These are phyloP conservation scores for Pseudisothecium myosuroides DNA, from an alignment of 225 moss, liverwort and hornwort genomes.

Conservation along the genomic window DNA sequence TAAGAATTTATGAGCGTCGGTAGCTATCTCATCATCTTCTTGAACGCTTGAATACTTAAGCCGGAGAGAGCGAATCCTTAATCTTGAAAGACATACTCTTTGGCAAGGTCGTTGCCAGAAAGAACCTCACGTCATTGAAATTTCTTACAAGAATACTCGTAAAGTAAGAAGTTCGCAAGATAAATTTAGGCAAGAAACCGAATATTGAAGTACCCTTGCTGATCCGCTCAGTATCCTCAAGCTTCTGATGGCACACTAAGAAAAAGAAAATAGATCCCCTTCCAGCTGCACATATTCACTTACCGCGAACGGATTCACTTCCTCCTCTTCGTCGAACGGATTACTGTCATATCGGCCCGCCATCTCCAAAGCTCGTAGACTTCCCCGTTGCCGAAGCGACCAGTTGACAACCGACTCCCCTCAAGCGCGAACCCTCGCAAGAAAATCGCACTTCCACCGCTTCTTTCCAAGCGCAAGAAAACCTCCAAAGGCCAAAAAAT, in stretches of 20 bases:
- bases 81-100: not conserved
- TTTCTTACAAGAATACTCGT: not conserved
- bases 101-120: not conserved
- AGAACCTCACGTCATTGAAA: not conserved
- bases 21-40: not conserved
- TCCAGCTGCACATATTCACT: slow-evolving; percentile 10
- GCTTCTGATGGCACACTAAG: not conserved
- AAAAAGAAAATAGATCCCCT: not conserved
- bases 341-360: slow-evolving; percentile 82
- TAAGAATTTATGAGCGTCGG: not conserved
- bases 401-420: not conserved
- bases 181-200: not conserved
- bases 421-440: slow-evolving; percentile 4
- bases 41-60: not conserved
- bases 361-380: slow-evolving; percentile 28
- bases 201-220: not conserved
- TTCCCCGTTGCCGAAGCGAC: not conserved
- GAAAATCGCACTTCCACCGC: not conserved
- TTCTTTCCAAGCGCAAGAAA: not conserved
- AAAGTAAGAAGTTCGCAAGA: not conserved
- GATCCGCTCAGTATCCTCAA: not conserved
- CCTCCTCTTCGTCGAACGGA: slow-evolving; percentile 83
- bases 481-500: not conserved
- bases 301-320: slow-evolving; percentile 93
- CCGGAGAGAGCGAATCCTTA: not conserved